Percentiles rank a stretch among this genome's conserved stretches.
Conservation (phyloP, 768 basidiomycete genomes). For the Crucibulum laeve region DNA sequence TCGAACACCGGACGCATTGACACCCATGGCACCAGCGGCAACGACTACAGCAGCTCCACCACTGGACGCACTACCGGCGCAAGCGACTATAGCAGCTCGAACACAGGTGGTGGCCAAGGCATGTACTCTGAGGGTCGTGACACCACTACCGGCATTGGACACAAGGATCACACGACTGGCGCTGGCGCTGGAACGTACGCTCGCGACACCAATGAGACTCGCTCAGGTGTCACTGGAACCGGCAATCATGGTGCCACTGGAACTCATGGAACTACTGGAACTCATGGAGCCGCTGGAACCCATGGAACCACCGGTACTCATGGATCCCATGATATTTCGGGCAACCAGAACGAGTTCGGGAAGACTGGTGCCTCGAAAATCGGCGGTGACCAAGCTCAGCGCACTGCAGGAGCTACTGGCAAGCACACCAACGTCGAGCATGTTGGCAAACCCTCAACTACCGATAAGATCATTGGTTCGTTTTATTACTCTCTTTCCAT, state of each 20-base stretch:
- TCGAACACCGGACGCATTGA: no score
- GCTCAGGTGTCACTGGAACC: background rate
- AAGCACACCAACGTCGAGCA: background rate
- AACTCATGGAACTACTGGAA: background rate
- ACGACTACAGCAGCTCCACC: no score
- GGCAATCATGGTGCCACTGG: background rate
- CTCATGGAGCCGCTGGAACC: background rate
- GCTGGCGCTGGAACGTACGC: background rate
- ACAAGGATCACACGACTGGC: background rate
- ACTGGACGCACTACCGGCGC: no score
- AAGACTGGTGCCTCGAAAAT: background rate
- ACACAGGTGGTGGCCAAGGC: no score
- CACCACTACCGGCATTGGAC: no score
- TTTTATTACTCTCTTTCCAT: background rate
- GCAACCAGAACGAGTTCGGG: background rate
- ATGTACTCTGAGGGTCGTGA: no score
- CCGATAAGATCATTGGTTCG: slow-evolving; percentile 1
- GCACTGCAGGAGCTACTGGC: background rate
- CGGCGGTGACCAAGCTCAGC: no score
- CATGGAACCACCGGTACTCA: background rate
- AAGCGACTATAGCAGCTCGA: no score
- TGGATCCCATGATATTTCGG: background rate
- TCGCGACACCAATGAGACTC: background rate
- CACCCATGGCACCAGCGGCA: no score
- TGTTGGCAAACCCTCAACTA: background rate